A percentile compares a stretch with the other conserved stretches of the same genome.
These are phyloP conservation scores for Pseudopithomyces maydicus DNA, from an alignment of 2,329 filamentous ascomycete species.

Conservation along the genomic window DNA sequence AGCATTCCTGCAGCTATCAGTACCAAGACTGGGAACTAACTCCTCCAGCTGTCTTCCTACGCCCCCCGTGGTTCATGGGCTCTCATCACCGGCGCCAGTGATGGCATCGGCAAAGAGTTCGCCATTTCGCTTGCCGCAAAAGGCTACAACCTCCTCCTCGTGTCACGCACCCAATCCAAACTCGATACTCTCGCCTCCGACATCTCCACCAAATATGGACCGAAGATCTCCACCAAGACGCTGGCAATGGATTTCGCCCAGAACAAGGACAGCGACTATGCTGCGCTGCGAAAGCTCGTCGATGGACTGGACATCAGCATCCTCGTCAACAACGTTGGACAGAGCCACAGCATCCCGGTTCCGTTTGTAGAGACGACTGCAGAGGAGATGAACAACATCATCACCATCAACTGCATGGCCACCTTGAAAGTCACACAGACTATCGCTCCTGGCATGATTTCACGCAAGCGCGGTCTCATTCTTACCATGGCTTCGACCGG, in stretches of 20 bases:
- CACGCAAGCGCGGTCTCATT: constrained; percentile 84
- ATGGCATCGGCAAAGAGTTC: constrained; percentile 97
- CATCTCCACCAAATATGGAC: constrained; percentile 71
- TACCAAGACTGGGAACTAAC: constrained; percentile 3
- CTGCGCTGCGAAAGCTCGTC: constrained; percentile 70
- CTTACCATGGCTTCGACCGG: constrained; percentile 98
- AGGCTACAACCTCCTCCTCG: constrained; percentile 92
- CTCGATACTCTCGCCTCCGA: constrained; percentile 77
- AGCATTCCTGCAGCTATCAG: constrained; percentile 18
- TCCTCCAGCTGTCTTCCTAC: constrained; percentile 76
- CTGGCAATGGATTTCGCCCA: constrained; percentile 90
- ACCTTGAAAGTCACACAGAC: constrained; percentile 88
- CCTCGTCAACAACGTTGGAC: constrained; percentile 95
- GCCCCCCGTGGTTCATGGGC: constrained; percentile 93
- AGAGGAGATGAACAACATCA: constrained; percentile 84
- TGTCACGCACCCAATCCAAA: constrained; percentile 95
- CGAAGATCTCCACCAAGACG: constrained; percentile 70
- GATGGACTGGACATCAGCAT: constrained; percentile 80
- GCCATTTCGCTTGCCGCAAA: constrained; percentile 86
- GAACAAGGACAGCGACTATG: constrained; percentile 81
- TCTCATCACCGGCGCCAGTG: constrained; percentile 91
- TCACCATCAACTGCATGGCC: constrained; percentile 92
- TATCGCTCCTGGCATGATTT: constrained; percentile 81
- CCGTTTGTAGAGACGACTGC: constrained; percentile 80
- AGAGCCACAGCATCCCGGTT: constrained; percentile 91